phyloP scores from a whole-genome alignment of 306 rosid genomes.

The Sechiopsis laciniata region DNA sequence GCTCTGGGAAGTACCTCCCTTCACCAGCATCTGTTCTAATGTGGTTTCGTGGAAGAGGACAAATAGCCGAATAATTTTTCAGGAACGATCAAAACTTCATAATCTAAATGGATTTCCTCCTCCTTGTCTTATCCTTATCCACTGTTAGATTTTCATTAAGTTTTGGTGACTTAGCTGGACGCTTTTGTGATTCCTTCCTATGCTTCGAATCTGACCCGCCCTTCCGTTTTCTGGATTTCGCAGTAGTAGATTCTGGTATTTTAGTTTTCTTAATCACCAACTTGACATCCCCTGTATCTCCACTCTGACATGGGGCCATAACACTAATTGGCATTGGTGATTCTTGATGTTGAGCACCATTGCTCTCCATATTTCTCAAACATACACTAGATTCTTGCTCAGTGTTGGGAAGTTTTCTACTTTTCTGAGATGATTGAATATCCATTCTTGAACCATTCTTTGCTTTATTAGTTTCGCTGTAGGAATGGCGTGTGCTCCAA shows the following conservation, averaged over 20 bases:
- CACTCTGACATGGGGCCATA: conserved; percentile 22
- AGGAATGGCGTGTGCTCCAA: too few relatives aligned
- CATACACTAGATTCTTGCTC: conserved; percentile 18
- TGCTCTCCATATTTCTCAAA: conserved; percentile 18
- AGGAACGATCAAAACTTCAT: conserved; percentile 24
- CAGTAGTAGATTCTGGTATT: conserved; percentile 32
- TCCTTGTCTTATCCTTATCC: conserved; percentile 40
- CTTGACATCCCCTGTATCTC: conserved; percentile 26
- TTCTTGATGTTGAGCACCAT: conserved; percentile 27
- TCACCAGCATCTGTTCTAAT: conserved; percentile 18
- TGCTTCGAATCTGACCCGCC: conserved; percentile 24
- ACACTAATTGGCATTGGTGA: conserved; percentile 17
- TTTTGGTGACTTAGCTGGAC: conserved; percentile 28
- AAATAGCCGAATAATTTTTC: neutral
- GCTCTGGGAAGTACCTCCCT: conserved; percentile 4
- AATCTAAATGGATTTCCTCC: conserved; percentile 37
- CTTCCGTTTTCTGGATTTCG: conserved; percentile 52
- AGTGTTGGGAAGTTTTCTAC: conserved; percentile 10
- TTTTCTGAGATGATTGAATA: conserved; percentile 22
- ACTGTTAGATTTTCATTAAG: conserved; percentile 28
- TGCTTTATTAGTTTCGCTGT: too few relatives aligned
- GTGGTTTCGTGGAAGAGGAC: neutral
- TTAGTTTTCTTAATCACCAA: conserved; percentile 24
- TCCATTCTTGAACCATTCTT: conserved; percentile 31
- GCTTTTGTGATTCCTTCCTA: conserved; percentile 20